Evolutionary conservation across 495 filamentous ascomycete species (phyloP).

Genomic region (Penicillium egyptiacum): DNA sequence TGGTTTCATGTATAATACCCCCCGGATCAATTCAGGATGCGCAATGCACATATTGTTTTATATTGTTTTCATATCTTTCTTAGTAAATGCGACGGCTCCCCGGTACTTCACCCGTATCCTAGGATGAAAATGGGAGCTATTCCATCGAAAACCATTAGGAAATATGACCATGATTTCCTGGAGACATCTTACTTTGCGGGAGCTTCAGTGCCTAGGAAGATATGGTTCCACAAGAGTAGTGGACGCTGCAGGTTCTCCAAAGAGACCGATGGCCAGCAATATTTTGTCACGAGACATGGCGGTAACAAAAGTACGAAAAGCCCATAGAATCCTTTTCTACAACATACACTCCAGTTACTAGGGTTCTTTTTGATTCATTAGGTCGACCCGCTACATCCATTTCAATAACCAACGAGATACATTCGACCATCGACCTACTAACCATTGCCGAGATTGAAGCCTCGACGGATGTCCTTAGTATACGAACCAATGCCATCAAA

Average conservation of each 20-base stretch:
- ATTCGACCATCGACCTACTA: constrained; percentile 7
- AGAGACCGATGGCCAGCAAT: no score
- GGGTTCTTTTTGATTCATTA: background rate
- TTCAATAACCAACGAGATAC: background rate
- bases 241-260: no score
- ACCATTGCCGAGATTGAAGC: constrained; percentile 24
- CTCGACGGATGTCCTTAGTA: constrained; percentile 18
- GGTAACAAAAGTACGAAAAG: no score
- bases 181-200: no score
- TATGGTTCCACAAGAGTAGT: no score
- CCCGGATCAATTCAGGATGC: constrained; percentile 9
- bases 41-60: constrained; percentile 9
- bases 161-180: no score
- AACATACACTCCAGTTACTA: background rate
- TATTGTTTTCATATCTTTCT: background rate
- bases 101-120: no score
- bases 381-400: background rate
- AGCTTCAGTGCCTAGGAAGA: no score
- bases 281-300: no score
- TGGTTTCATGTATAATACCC: constrained; percentile 18
- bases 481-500: constrained; percentile 17
- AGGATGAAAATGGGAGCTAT: no score
- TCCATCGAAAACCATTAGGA: no score
- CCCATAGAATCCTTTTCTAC: no score
- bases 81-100: background rate